Percentiles rank a stretch among this genome's conserved stretches.
phyloP scores from a whole-genome alignment of 306 rosid genomes.

The Geum urbanum region DNA sequence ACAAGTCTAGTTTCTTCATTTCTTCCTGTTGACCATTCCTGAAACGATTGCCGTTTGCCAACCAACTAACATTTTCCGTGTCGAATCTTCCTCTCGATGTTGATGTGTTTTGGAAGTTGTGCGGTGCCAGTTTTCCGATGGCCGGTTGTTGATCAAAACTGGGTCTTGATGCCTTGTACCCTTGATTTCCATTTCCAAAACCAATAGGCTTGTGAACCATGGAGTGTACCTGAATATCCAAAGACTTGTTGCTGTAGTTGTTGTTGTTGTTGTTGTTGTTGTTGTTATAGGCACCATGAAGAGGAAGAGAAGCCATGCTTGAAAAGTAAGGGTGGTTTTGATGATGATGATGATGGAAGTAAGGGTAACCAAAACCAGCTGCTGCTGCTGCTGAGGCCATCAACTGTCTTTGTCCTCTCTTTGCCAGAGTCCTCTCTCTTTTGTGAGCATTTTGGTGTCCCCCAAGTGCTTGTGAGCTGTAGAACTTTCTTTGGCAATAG shows the following conservation, averaged over 20 bases:
- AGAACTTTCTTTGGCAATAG: conserved; percentile 71
- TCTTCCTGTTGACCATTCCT: conserved; percentile 40
- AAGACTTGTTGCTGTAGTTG: conserved; percentile 17
- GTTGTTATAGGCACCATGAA: conserved; percentile 25
- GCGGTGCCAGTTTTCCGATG: conserved; percentile 35
- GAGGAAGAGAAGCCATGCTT: conserved; percentile 51
- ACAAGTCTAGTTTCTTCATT: conserved; percentile 55
- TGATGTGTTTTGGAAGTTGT: conserved; percentile 28
- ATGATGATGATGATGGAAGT: conserved; percentile 17
- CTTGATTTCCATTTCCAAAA: conserved; percentile 31
- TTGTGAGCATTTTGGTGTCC: conserved; percentile 97
- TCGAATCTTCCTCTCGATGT: conserved; percentile 38
- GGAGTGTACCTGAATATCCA: conserved; percentile 56
- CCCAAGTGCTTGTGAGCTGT: conserved; percentile 75
- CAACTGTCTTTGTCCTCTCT: conserved; percentile 46
- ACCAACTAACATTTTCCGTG: conserved; percentile 20
- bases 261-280: conserved; percentile 7
- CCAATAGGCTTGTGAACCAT: conserved; percentile 40
- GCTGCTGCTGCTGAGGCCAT: conserved; percentile 40
- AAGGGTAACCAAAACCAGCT: conserved; percentile 44
- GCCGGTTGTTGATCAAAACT: conserved; percentile 41
- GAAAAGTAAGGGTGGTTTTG: conserved; percentile 17
- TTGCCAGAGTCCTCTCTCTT: conserved; percentile 69
- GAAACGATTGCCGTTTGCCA: conserved; percentile 31
- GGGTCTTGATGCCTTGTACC: conserved; percentile 37